Evolutionary conservation across 208 protist genomes (phyloP), one percentile per base, ranked within the genome.

Genomic region (Leishmania major): DNA sequence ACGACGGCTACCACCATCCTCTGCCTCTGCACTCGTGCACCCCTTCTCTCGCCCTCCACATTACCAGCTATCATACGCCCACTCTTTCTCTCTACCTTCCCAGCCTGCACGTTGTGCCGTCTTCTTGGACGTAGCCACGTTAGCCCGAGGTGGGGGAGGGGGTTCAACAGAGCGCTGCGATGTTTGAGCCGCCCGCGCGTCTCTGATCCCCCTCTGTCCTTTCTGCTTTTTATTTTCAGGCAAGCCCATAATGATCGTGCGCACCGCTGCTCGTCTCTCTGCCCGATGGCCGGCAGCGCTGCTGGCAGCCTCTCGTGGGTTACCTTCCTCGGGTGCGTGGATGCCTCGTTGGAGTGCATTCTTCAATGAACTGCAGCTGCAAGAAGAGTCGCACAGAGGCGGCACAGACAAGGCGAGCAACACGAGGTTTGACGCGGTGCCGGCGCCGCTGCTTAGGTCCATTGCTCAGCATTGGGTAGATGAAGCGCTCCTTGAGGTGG

Each of bases 401-500:
- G 10, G 57, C 31, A 17, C 22, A n/a, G 73, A 77, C 51, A 47
- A 43, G 17, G n/a, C 53, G 3, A 3, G 31, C 70, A 37, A 62
- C 35, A n/a, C 47, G 31, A 35, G 6, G 35, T 81, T 77, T 37
- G 81, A 75, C 10, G 28, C 64, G 5, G 49, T 81, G 1, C 81
- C 81, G 10, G 7, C 47, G 40, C 15, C 76, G 1, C 60, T 81
- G 13, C 81, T 85, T 11, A 45, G 43, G 6, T 66, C 47, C 28
- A 77, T 80, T n/a, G 77, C 62, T 11, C 82, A 86, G 64, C 77
- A 79, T 60, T 86, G 82, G 82, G 73, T 86, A 2, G 82, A 86
- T 47, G 8, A 49, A 28, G 40, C 64, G 2, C 62, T 86, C 11
- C 31, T 73, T 35, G 7, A 53, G 11, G 64, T 72, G 3, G 35